Percentiles rank a stretch among this genome's conserved stretches.
These are phyloP conservation scores for Exophiala spinifera DNA, from an alignment of 2,329 filamentous ascomycete species.

Conservation along the genomic window DNA sequence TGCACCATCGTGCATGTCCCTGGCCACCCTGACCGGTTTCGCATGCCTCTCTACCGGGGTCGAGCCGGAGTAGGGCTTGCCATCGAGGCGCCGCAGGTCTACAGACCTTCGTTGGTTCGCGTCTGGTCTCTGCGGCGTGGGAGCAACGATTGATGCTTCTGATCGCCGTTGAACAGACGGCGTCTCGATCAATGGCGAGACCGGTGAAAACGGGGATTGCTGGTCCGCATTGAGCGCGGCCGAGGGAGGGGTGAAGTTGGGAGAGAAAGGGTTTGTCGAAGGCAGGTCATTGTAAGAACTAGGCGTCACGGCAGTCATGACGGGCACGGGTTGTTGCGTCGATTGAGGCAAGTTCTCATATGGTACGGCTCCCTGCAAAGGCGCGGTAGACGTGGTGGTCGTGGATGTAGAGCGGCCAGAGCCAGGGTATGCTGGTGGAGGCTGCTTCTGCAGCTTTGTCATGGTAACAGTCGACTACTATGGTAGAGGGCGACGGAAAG, in stretches of 20 bases:
- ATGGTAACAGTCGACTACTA: constrained; percentile 6
- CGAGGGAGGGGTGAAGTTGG: constrained; percentile 15
- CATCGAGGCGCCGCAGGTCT: constrained; percentile 24
- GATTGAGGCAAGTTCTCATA: constrained; percentile 23
- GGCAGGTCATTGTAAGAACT: constrained; percentile 20
- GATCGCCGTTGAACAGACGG: constrained; percentile 3
- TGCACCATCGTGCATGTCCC: constrained; percentile 29
- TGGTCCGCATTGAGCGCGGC: neutral
- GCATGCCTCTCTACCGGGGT: constrained; percentile 12
- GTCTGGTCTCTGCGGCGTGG: constrained; percentile 17
- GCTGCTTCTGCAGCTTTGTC: constrained; percentile 25
- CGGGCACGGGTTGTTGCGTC: constrained; percentile 20
- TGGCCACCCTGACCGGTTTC: constrained; percentile 28
- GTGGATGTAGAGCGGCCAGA: constrained; percentile 11
- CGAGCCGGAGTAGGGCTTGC: constrained; percentile 17
- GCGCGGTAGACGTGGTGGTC: constrained; percentile 2
- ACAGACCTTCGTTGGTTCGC: constrained; percentile 13
- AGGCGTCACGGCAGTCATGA: constrained; percentile 17
- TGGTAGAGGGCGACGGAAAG: too few relatives aligned
- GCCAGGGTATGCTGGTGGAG: constrained; percentile 15
- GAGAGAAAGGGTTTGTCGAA: constrained; percentile 23
- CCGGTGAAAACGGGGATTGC: constrained; percentile 21
- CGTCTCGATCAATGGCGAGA: constrained; percentile 23
- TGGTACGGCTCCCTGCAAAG: constrained; percentile 15
- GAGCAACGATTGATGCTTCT: constrained; percentile 10